Base-by-base conservation (phyloP, 1,139 yeast genomes). In the Diutina scorzettiae region DNA sequence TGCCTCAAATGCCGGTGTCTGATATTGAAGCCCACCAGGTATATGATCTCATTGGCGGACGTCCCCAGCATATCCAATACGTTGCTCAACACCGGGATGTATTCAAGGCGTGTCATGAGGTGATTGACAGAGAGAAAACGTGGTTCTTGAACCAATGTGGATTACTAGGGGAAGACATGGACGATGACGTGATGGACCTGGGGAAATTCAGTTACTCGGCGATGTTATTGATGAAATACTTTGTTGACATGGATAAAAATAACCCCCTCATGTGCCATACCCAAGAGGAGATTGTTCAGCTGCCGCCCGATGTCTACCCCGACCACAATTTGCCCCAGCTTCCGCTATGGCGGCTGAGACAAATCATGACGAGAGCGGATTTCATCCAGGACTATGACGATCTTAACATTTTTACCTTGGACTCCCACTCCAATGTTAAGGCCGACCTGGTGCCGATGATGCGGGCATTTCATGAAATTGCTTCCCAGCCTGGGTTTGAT, bases 361-460 rank as follows among this genome's bases (percentile, higher is more conserved):
- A 83, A 54, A 73, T 84, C 47, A 83, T 84, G 94, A 84, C 94
- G 0, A 63, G 95, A 43, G 78, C 87, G 1, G 95, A 84, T 57
- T 84, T 74, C 54, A 84, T 84, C 47, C 86, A 82, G 53, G 64
- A 57, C 21, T 82, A 81, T 54, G 95, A 84, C 55, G 76, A 81
- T 51, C 60, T 83, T 48, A 84, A 84, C 56, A 75, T 84, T 20
- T 84, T 84, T 57, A 81, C 94, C 1, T 75, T 84, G 44, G 93
- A 84, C 57, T 76, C 86, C 0, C 72, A 73, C 46, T 78, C 87
- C 0, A 67, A 79, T 45, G 95, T 84, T 2, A 63, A 82, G 33
- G 91, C 95, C 0, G 95, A 84, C 56, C 76, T 84, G 3, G 81
- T 82, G 1, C 89, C 93, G 1, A 83, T 84, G 94, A 82, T 84